Evolutionary conservation across 495 filamentous ascomycete genomes (phyloP).

Genomic region (Penicillium arizonense): DNA sequence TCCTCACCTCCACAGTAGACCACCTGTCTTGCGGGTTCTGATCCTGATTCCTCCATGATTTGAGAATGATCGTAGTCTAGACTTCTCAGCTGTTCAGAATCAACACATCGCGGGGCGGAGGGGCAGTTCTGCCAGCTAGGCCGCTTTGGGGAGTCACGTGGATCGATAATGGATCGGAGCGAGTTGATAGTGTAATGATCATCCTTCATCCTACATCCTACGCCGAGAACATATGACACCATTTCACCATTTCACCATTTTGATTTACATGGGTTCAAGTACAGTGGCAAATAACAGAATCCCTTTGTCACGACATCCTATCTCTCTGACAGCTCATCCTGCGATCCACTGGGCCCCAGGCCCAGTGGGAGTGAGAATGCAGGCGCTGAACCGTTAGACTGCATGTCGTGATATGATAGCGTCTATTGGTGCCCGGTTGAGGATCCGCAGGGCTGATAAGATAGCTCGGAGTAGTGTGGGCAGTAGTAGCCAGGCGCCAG

Average conservation of each 20-base stretch:
- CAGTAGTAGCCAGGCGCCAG: background rate
- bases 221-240: too few relatives aligned
- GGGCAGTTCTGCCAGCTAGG: constrained; percentile 5
- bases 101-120: constrained; percentile 7
- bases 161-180: too few relatives aligned
- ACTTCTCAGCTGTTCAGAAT: background rate
- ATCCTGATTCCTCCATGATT: constrained; percentile 41
- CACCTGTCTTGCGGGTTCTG: constrained; percentile 54
- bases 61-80: background rate
- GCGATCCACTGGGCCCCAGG: background rate
- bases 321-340: constrained; percentile 2
- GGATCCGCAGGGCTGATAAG: background rate
- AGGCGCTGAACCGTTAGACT: constrained; percentile 1
- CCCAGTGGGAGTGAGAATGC: too few relatives aligned
- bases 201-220: too few relatives aligned
- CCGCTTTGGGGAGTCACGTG: constrained; percentile 6
- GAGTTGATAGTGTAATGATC: too few relatives aligned
- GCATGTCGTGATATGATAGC: background rate
- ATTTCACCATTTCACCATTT: too few relatives aligned
- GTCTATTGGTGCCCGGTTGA: background rate
- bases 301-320: background rate
- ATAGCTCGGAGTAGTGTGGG: background rate
- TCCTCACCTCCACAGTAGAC: constrained; percentile 78
- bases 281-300: background rate
- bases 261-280: background rate